Evolutionary conservation across 208 protist genomes (phyloP).

Genomic region (Crithidia mellificae): DNA sequence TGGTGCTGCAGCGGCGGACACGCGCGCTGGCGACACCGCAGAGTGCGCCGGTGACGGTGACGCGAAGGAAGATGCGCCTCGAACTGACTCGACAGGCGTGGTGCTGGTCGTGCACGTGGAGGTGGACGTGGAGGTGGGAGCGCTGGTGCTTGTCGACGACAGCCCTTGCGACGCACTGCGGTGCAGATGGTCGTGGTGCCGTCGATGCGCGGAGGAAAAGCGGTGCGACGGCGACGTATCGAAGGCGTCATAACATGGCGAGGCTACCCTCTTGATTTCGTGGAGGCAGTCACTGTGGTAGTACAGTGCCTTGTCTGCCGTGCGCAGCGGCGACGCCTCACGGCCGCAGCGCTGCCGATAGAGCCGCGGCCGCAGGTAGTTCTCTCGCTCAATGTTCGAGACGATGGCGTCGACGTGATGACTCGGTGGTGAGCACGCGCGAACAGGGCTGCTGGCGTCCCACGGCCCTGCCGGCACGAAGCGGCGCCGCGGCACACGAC

Average conservation of each 20-base stretch:
- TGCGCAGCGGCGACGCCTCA: conserved; percentile 4
- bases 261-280: not conserved
- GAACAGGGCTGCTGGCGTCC: conserved; percentile 17
- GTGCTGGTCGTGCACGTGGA: not conserved
- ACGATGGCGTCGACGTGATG: conserved; percentile 76
- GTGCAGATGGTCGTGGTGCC: conserved; percentile 8
- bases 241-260: not conserved
- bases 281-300: not conserved
- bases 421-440: conserved; percentile 28
- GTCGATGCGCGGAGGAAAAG: not conserved
- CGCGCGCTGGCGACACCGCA: not conserved
- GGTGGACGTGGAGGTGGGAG: conserved; percentile 8
- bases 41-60: conserved; percentile 12
- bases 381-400: conserved; percentile 71
- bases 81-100: not conserved
- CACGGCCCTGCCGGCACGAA: conserved; percentile 36
- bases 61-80: conserved; percentile 13
- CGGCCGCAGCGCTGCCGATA: conserved; percentile 56
- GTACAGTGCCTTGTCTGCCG: not conserved
- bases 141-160: no score
- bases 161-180: conserved; percentile 10
- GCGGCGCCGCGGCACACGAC: conserved; percentile 16
- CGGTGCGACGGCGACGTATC: not conserved
- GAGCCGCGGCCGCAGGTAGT: conserved; percentile 62
- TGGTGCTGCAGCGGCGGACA: not conserved